Evolutionary conservation across 352 stramenopile species (phyloP), one percentile per base, ranked within the genome.

Genomic region (Pythium insidiosum): DNA sequence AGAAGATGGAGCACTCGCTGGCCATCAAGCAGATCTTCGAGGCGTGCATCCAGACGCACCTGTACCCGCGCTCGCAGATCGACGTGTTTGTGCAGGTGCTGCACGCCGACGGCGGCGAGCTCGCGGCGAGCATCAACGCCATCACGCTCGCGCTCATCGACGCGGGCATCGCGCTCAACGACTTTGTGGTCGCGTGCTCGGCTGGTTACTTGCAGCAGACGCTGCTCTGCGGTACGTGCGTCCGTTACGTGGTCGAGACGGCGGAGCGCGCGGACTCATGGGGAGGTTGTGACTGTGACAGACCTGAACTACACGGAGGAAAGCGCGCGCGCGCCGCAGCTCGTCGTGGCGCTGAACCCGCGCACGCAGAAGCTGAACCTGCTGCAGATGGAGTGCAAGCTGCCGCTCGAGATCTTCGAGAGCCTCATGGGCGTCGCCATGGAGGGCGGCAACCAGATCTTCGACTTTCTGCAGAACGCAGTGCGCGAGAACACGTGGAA

Each of bases 41-140:
- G 47, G 78, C 81, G 22, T 92, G 81, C 36, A 85, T 96, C 45
- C 83, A 94, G 66, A 94, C 84, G 41, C 70, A 96, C 37, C 63
- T 96, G 44, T 96, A 95, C 44, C 82, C 86, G 41, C 73, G 81
- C 16, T 95, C 86, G 39, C 85, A 97, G 66, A 96, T 97, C 50
- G 84, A 96, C 52, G 88, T 97, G 20, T 95, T 94, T 25, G 75
- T 96, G 26, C 88, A 96, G 50, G 81, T 97, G 49, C 58, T 95
- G 38, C 84, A 96, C 46, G 75, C 84, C 5, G 88, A 97, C 50
- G 88, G 88, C 25, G 81, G 87, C 11, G 76, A 92, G 48, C 56
- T 95, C n/a, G 59, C 82, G 0, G 83, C 85, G 18, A 88, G 76
- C 38, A 89, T 96, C 56, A 97, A 97, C 53, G 88, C 87, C 16